Evolutionary conservation across 2,329 filamentous ascomycete genomes (phyloP).

Genomic region (Exophiala bonariae): DNA sequence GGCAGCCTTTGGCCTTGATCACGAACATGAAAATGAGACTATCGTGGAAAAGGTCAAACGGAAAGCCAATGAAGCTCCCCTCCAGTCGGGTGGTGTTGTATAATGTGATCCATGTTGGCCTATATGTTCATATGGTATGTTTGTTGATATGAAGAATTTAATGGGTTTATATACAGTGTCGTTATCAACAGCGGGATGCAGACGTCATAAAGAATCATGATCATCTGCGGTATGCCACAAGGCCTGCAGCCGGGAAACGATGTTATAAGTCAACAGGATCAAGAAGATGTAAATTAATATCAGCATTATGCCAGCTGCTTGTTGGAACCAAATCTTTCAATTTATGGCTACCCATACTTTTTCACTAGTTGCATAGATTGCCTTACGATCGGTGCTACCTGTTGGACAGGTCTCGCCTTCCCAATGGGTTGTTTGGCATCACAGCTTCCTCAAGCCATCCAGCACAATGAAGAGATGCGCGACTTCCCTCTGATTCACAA

Average conservation of each 20-base stretch:
- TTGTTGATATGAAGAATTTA: not conserved
- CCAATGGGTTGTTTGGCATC: too few species aligned
- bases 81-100: constrained; percentile 17
- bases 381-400: too few species aligned
- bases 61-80: constrained; percentile 18
- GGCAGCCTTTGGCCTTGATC: constrained; percentile 30
- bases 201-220: not conserved
- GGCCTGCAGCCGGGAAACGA: not conserved
- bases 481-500: too few species aligned
- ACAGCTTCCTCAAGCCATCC: too few species aligned
- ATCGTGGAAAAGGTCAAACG: constrained; percentile 24
- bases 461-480: too few species aligned
- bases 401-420: too few species aligned
- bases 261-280: too few species aligned
- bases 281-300: too few species aligned
- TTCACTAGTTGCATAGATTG: too few species aligned
- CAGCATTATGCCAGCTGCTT: too few species aligned
- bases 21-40: constrained; percentile 16
- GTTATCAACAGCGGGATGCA: not conserved
- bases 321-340: too few species aligned
- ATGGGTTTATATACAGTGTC: not conserved
- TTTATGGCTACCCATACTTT: too few species aligned
- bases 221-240: not conserved
- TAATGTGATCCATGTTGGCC: not conserved
- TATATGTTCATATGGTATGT: not conserved